Conservation (phyloP, 306 rosid species). For the Quercus wislizeni region DNA sequence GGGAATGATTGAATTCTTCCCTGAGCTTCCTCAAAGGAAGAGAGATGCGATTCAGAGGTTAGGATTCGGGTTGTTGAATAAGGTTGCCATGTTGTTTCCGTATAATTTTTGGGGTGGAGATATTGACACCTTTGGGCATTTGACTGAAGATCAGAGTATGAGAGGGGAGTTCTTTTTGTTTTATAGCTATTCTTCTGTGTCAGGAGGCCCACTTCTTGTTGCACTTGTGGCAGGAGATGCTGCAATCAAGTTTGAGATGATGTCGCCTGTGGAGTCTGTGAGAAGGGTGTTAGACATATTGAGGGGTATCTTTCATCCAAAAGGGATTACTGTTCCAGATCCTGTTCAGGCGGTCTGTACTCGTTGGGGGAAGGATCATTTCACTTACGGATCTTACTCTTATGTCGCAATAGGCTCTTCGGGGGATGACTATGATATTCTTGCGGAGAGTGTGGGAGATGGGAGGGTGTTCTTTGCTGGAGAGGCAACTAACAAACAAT, state of each 20-base stretch:
- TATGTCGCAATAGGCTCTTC: slow-evolving; percentile 90
- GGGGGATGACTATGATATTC: slow-evolving; percentile 83
- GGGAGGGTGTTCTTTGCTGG: slow-evolving; percentile 88
- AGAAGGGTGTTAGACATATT: slow-evolving; percentile 67
- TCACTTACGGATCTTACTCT: slow-evolving; percentile 71
- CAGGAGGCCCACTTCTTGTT: slow-evolving; percentile 84
- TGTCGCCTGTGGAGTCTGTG: slow-evolving; percentile 88
- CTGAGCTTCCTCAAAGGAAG: slow-evolving; percentile 86
- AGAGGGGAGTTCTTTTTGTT: slow-evolving; percentile 90
- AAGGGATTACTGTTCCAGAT: slow-evolving; percentile 77
- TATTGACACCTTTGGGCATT: slow-evolving; percentile 84
- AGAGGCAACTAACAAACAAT: slow-evolving; percentile 84
- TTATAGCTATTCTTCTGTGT: slow-evolving; percentile 85
- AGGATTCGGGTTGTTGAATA: slow-evolving; percentile 84
- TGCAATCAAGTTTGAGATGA: slow-evolving; percentile 78
- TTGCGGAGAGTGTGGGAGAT: slow-evolving; percentile 71
- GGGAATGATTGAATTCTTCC: slow-evolving; percentile 60
- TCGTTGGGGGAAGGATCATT: slow-evolving; percentile 83
- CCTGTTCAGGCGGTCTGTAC: slow-evolving; percentile 83
- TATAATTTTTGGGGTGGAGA: slow-evolving; percentile 92
- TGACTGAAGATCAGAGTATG: slow-evolving; percentile 78
- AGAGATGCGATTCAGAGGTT: slow-evolving; percentile 74
- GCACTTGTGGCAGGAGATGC: slow-evolving; percentile 94
- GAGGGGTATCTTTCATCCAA: slow-evolving; percentile 66
- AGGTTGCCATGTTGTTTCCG: slow-evolving; percentile 82